Base-by-base conservation (phyloP, 2,329 filamentous ascomycete species). In the Sordariomycetes sp. region DNA sequence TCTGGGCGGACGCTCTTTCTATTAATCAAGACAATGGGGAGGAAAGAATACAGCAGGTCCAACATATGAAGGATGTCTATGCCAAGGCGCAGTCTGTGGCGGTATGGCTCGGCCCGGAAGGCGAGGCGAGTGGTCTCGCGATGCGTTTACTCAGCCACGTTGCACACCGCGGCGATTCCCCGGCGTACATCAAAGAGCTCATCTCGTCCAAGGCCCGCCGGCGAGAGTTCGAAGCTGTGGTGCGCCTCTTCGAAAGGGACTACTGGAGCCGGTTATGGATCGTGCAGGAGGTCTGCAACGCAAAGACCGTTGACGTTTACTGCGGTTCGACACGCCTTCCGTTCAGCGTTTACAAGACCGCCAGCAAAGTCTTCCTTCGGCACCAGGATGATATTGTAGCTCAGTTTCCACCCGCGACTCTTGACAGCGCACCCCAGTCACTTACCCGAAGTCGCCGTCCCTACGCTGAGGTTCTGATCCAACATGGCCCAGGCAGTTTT, bases 231-330 rank as follows among this genome's bases (percentile, higher is more conserved):
- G 20, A 59, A 1, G 67, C 68, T 1, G 45, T 69, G 0, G 64
- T 67, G 8, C 51, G 61, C 1, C 59, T 71, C 0, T 71, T 71
- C 25, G 65, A 70, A 32, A 62, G 64, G 54, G 63, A 67, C 13
- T 72, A 71, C 59, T 72, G 69, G 69, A 62, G 58, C 10, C 60
- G 69, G 22, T 52, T 72, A 0, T 69, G 67, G 66, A 64, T 68
- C 1, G 63, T 68, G 4, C 67, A 68, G 55, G 67, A 69, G 56
- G 61, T 68, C 17, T 61, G 62, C 56, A 64, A 65, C 42, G 65
- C 65, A 0, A 57, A 13, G 2, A 13, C 54, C 0, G 59, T 65
- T 35, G 59, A 28, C 3, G 63, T 68, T 10, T 62, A 66, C 45
- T 68, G 65, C 48, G 66, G 66, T 10, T 24, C 59, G 35, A 61